Conservation (phyloP, 306 rosid species). For the Dryas drummondii region DNA sequence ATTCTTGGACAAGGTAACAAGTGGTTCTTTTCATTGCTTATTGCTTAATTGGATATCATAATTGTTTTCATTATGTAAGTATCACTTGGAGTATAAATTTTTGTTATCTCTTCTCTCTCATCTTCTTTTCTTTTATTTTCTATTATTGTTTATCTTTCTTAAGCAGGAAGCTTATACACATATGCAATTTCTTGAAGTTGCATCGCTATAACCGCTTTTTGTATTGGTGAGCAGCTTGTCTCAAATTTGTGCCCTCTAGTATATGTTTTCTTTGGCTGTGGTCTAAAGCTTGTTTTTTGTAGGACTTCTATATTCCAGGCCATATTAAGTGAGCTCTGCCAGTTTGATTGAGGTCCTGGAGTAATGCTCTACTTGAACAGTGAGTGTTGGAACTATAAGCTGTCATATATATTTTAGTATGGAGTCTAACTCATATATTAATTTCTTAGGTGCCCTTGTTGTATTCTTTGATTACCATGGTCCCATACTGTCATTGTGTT, state of each 20-base stretch:
- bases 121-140: constrained; percentile 1
- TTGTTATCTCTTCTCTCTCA: constrained; percentile 17
- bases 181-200: constrained; percentile 74
- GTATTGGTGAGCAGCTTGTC: constrained; percentile 46
- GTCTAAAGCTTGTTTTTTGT: constrained; percentile 20
- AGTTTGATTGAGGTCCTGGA: constrained; percentile 38
- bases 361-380: constrained; percentile 33
- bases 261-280: constrained; percentile 15
- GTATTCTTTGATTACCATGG: constrained; percentile 35
- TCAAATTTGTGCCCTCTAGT: constrained; percentile 10
- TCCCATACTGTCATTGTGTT: constrained; percentile 23
- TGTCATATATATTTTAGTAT: constrained; percentile 4
- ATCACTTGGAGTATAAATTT: constrained; percentile 15
- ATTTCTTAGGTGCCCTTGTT: constrained; percentile 17
- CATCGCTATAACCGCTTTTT: constrained; percentile 30
- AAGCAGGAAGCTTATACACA: constrained; percentile 78
- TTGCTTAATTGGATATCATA: constrained; percentile 8
- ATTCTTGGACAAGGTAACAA: constrained; percentile 89
- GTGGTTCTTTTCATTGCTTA: not conserved
- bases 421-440: not conserved
- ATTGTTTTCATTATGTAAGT: constrained; percentile 8
- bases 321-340: constrained; percentile 38
- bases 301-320: constrained; percentile 41
- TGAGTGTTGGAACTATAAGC: constrained; percentile 32
- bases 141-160: constrained; percentile 18